Conservation (phyloP, 371 early-diverging fungal genomes). For the Dinochytrium kinnereticum region DNA sequence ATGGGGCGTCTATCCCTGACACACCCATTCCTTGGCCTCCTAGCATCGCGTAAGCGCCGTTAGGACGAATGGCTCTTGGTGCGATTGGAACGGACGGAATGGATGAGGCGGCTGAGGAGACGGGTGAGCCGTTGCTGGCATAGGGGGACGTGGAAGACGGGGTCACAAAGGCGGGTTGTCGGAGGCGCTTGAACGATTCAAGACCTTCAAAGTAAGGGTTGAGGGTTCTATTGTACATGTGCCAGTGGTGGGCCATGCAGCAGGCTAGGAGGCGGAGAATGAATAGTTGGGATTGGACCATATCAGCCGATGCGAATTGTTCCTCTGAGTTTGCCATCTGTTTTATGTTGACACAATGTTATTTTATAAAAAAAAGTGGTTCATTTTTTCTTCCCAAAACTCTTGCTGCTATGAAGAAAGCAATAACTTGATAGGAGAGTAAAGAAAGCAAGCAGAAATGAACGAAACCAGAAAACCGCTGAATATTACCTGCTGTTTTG, state of each 20-base stretch:
- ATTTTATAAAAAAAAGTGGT: too few relatives aligned
- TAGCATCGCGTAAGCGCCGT: too few relatives aligned
- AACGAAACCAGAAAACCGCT: too few relatives aligned
- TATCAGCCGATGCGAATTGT: slow-evolving; percentile 45
- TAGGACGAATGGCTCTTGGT: too few relatives aligned
- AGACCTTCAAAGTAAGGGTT: background rate
- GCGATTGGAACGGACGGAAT: background rate
- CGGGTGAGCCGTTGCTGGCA: background rate
- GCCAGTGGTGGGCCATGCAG: slow-evolving; percentile 78
- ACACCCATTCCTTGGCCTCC: too few relatives aligned
- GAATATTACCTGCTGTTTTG: slow-evolving; percentile 7
- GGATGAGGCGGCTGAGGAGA: background rate
- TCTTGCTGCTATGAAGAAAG: background rate
- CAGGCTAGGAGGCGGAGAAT: slow-evolving; percentile 71
- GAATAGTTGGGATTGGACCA: slow-evolving; percentile 75
- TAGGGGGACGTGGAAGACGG: background rate
- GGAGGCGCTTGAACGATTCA: background rate
- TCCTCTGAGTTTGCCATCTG: slow-evolving; percentile 15
- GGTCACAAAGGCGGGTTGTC: background rate
- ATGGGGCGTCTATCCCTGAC: background rate
- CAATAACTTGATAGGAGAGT: background rate
- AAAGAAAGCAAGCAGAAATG: slow-evolving; percentile 9
- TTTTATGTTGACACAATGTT: too few relatives aligned
- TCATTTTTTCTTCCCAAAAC: too few relatives aligned
- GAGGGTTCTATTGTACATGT: slow-evolving; percentile 57